Percentiles rank a stretch among this genome's conserved stretches.
Evolutionary conservation across 1,284 basidiomycete genomes (phyloP).

Genomic region (Trametes polyzona): DNA sequence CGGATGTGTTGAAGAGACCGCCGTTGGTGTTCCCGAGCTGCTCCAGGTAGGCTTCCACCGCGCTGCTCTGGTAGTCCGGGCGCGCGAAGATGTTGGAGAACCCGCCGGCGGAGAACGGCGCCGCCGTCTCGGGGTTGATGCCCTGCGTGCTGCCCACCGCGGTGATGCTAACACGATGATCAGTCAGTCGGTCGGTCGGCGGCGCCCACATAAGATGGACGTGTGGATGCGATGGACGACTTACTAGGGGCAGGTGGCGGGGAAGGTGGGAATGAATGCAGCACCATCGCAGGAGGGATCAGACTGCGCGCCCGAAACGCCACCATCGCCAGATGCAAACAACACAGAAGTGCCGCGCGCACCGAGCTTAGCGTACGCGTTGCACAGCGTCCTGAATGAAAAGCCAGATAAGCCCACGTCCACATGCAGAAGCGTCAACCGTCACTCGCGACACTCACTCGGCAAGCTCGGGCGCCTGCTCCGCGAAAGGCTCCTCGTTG

Average conservation of each 20-base stretch:
- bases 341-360: conserved; percentile 63
- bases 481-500: conserved; percentile 44
- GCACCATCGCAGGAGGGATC: conserved; percentile 42
- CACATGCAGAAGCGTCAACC: too few species aligned
- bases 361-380: conserved; percentile 62
- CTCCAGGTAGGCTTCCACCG: conserved; percentile 35
- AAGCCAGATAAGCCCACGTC: not conserved
- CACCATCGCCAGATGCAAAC: conserved; percentile 65
- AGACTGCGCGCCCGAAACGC: conserved; percentile 41
- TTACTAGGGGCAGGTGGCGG: conserved; percentile 41
- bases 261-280: conserved; percentile 64
- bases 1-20: conserved; percentile 32
- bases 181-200: too few species aligned
- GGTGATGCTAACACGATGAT: conserved; percentile 49
- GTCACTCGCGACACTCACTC: conserved; percentile 47
- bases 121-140: conserved; percentile 38
- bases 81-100: conserved; percentile 52
- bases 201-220: not conserved
- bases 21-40: conserved; percentile 41
- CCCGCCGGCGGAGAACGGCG: conserved; percentile 52
- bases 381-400: conserved; percentile 42
- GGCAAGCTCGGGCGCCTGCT: conserved; percentile 47
- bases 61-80: conserved; percentile 40
- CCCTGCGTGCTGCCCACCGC: conserved; percentile 58
- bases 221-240: not conserved